Conservation (phyloP, 1,139 yeast genomes). For the Pichia sp. region DNA sequence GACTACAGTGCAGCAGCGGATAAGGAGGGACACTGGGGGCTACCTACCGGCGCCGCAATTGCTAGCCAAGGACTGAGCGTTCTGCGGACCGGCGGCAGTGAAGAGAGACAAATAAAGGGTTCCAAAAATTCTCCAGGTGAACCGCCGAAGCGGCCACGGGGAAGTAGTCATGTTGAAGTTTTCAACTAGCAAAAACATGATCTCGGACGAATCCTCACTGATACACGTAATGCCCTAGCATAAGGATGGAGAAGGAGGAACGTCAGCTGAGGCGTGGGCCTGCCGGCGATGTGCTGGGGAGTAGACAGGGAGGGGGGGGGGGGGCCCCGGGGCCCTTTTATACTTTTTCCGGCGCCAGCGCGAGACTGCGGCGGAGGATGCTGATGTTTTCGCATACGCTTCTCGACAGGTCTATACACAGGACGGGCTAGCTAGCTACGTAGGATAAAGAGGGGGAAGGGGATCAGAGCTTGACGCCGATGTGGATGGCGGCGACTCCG, state of each 20-base stretch:
- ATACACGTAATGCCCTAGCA: constrained; percentile 99
- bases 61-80: not conserved
- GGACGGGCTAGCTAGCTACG: not conserved
- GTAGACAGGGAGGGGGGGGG: not conserved
- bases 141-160: constrained; percentile 37
- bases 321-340: constrained; percentile 7
- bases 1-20: not conserved
- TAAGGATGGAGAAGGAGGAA: constrained; percentile 57
- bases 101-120: constrained; percentile 10
- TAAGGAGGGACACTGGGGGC: not conserved
- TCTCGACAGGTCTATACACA: not conserved
- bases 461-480: constrained; percentile 73
- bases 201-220: constrained; percentile 99
- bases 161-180: constrained; percentile 99
- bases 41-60: constrained; percentile 3
- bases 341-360: not conserved
- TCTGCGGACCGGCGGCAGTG: not conserved
- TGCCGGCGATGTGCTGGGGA: not conserved
- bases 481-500: constrained; percentile 94
- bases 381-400: too few relatives aligned
- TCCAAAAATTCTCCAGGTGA: constrained; percentile 79
- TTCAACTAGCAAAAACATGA: constrained; percentile 99
- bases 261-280: not conserved
- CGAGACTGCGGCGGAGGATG: not conserved
- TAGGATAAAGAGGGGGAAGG: not conserved